Conservation (phyloP, 2,329 filamentous ascomycete genomes). For the Aspergillus neoniger region DNA sequence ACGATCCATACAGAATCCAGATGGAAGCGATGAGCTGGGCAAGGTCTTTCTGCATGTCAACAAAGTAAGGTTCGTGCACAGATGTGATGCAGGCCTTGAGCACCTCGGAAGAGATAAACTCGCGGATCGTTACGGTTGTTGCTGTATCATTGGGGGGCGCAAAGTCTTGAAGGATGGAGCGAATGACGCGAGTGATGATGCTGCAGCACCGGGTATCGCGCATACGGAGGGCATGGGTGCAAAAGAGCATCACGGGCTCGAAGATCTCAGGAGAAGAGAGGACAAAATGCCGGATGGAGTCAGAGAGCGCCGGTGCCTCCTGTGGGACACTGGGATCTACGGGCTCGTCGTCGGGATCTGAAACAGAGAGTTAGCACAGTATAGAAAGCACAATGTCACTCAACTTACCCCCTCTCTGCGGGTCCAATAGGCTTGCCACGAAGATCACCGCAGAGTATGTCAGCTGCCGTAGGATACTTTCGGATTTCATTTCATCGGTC, state of each 20-base stretch:
- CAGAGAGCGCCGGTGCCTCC: slow-evolving; percentile 52
- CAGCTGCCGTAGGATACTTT: slow-evolving; percentile 89
- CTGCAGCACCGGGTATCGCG: slow-evolving; percentile 85
- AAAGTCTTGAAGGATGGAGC: slow-evolving; percentile 82
- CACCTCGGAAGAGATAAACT: slow-evolving; percentile 87
- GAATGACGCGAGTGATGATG: slow-evolving; percentile 82
- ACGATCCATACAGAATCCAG: slow-evolving; percentile 70
- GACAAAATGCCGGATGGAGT: slow-evolving; percentile 74
- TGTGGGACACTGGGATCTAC: slow-evolving; percentile 37
- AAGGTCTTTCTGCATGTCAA: slow-evolving; percentile 91
- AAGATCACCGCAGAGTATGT: slow-evolving; percentile 92
- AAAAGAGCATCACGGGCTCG: slow-evolving; percentile 87
- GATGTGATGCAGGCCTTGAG: slow-evolving; percentile 87
- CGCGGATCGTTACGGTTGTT: slow-evolving; percentile 71
- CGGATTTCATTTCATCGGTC: slow-evolving; percentile 95
- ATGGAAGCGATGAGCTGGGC: slow-evolving; percentile 85
- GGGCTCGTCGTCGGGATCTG: slow-evolving; percentile 40
- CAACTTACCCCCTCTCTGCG: slow-evolving; percentile 62
- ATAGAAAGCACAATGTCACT: neutral
- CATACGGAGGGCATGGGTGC: slow-evolving; percentile 85
- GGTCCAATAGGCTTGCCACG: slow-evolving; percentile 85
- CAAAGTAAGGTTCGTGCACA: slow-evolving; percentile 93
- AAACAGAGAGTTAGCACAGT: slow-evolving; percentile 18
- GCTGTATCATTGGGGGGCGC: slow-evolving; percentile 44
- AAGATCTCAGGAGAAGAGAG: slow-evolving; percentile 75